Base-by-base conservation (phyloP, 768 basidiomycete species). In the Hygrocybe punicea region DNA sequence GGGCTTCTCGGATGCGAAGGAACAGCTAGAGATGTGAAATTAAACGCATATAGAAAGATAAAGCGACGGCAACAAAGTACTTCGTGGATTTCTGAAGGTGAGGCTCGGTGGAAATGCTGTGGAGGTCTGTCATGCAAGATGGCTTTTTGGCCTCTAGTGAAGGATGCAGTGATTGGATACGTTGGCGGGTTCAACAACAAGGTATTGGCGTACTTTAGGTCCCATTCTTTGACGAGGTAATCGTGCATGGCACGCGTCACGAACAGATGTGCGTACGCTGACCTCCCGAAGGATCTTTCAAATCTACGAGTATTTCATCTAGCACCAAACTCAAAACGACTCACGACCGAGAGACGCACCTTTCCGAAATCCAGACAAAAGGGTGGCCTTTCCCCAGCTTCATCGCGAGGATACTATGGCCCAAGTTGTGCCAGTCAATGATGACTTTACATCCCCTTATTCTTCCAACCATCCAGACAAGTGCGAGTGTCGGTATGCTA, bases 391-490 rank as follows among this genome's bases (percentile, higher is more conserved):
- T 57, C 0, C 93, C 90, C n/a, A 94, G 73, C 63, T 84, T 87
- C 61, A 99, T 71, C 1, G 88, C 89, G 48, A 99, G 82, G 46
- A 98, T 93, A 60, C 86, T 96, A 69, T 93, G 94, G 16, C 97
- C 97, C 23, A 96, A 82, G 70, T 99, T 99, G 69, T 99, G 97
- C 97, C 97, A 99, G 73, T 99, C 97, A 54, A 99, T 94, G 58
- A 99, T 90, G 62, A 99, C 77, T 64, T 90, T 92, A 62, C 87
- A 87, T 3, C 89, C 87, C 16, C 84, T 80, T 14, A 92, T 64
- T 17, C 75, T 67, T 19, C 82, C 81, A 1, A 87, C 84, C 24
- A 93, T 69, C 79, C 90, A 89, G 2, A 91, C 92, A 17, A 98
- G 75, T 2, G 87, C 86, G 16, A 99, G 81, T 0, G 95, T 95